Percentiles rank a stretch among this genome's conserved stretches.
phyloP scores from a whole-genome alignment of 1,284 basidiomycete species.

The Cryptococcus amylolentus region DNA sequence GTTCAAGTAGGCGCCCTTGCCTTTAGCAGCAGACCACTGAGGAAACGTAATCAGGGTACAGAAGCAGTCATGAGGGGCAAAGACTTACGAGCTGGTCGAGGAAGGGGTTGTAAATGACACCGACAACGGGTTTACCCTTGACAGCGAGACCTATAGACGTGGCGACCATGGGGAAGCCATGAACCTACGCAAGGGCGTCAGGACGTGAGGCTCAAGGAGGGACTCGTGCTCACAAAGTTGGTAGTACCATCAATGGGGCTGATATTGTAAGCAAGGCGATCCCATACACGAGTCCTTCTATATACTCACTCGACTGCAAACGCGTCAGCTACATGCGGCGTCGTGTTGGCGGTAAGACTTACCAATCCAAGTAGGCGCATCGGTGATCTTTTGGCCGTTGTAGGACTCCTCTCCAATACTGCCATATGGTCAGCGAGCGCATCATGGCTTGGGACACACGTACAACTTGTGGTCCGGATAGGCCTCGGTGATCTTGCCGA shows the following conservation, averaged over 20 bases:
- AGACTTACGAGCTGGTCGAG: slow-evolving; percentile 66
- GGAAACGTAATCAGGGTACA: neutral
- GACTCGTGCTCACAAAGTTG: slow-evolving; percentile 71
- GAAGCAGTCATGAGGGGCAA: neutral
- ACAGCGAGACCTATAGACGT: slow-evolving; percentile 89
- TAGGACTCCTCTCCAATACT: slow-evolving; percentile 83
- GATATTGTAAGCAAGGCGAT: slow-evolving; percentile 5
- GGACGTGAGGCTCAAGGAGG: neutral
- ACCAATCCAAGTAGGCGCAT: slow-evolving; percentile 81
- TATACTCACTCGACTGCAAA: slow-evolving; percentile 28
- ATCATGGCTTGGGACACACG: slow-evolving; percentile 39
- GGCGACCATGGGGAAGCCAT: slow-evolving; percentile 75
- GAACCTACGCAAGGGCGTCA: slow-evolving; percentile 23
- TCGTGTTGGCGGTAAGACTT: slow-evolving; percentile 6
- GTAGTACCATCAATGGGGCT: slow-evolving; percentile 61
- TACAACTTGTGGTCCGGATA: slow-evolving; percentile 83
- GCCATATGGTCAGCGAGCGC: neutral
- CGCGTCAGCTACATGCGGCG: neutral
- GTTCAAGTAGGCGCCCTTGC: slow-evolving; percentile 74
- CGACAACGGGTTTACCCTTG: slow-evolving; percentile 73
- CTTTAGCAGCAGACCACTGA: slow-evolving; percentile 70
- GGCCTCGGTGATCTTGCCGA: slow-evolving; percentile 60
- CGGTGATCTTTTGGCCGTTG: slow-evolving; percentile 69
- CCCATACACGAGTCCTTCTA: neutral
- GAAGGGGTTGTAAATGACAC: slow-evolving; percentile 91